These are phyloP conservation scores for Heliamphora pulchella DNA, from an alignment of 179 eudicot genomes.

Conservation along the genomic window DNA sequence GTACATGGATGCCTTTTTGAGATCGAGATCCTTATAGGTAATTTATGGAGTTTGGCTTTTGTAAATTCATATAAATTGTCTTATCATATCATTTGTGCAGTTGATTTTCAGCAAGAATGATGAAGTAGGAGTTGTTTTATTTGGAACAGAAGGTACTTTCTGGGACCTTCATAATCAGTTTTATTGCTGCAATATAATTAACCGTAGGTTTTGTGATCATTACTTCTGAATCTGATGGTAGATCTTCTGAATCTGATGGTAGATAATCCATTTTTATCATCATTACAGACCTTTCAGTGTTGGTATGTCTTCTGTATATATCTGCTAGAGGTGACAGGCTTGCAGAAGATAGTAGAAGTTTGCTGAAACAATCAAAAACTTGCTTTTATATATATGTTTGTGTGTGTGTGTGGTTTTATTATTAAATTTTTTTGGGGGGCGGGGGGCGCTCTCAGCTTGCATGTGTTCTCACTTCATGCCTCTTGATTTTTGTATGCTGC, in stretches of 20 bases:
- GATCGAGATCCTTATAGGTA: background rate
- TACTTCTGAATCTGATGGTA: background rate
- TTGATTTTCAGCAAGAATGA: constrained; percentile 68
- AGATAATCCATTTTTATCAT: background rate
- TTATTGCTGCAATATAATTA: background rate
- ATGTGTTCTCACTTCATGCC: background rate
- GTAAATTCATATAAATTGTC: background rate
- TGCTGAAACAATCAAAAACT: background rate
- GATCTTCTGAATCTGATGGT: no score
- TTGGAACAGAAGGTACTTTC: constrained; percentile 82
- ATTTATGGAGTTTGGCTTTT: background rate
- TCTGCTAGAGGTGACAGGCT: background rate
- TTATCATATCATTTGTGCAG: constrained; percentile 38
- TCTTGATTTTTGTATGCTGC: background rate
- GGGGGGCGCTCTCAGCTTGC: no score
- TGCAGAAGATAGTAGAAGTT: background rate
- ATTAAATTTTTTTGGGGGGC: no score
- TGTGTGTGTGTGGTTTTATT: background rate
- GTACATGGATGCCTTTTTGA: background rate
- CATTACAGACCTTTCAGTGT: background rate
- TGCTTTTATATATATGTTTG: background rate
- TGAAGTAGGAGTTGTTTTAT: constrained; percentile 77
- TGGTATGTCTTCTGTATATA: background rate
- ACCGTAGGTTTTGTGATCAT: background rate
- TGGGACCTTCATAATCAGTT: background rate